Conservation (phyloP, 768 basidiomycete genomes). For the Collybiopsis luxurians region DNA sequence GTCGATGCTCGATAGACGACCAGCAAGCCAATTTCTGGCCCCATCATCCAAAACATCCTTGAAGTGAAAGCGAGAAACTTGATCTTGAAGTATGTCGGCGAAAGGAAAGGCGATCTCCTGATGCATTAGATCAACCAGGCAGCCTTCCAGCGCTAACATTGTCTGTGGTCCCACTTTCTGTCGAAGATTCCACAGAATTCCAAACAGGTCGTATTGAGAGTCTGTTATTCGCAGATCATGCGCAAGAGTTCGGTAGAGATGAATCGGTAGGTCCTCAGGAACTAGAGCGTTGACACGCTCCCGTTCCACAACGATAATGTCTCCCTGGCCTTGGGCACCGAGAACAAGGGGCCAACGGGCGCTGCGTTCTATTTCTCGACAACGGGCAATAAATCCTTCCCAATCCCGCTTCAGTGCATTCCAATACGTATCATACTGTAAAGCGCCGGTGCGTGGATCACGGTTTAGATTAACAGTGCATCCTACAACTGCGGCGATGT, state of each 20-base stretch:
- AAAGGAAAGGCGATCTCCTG: conserved; percentile 80
- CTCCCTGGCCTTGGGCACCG: conserved; percentile 40
- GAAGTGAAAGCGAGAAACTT: conserved; percentile 51
- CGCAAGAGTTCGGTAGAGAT: conserved; percentile 48
- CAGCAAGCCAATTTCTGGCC: conserved; percentile 56
- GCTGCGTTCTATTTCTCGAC: conserved; percentile 85
- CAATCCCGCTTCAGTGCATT: conserved; percentile 87
- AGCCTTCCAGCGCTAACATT: conserved; percentile 54
- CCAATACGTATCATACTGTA: conserved; percentile 78
- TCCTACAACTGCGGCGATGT: conserved; percentile 83
- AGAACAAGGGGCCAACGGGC: conserved; percentile 79
- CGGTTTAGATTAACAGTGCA: conserved; percentile 74
- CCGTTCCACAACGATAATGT: conserved; percentile 66
- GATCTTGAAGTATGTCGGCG: conserved; percentile 70
- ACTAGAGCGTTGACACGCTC: conserved; percentile 70
- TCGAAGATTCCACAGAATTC: conserved; percentile 62
- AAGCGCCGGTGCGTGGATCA: conserved; percentile 76
- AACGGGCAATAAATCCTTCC: conserved; percentile 93
- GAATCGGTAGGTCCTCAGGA: conserved; percentile 65
- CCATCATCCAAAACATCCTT: conserved; percentile 58
- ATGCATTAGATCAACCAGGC: conserved; percentile 61
- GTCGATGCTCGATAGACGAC: conserved; percentile 54
- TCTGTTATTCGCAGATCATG: conserved; percentile 41
- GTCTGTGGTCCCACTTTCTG: conserved; percentile 56
- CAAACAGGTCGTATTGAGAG: conserved; percentile 53